Evolutionary conservation across 1,284 basidiomycete genomes (phyloP).

Genomic region (Thelephora terrestris): DNA sequence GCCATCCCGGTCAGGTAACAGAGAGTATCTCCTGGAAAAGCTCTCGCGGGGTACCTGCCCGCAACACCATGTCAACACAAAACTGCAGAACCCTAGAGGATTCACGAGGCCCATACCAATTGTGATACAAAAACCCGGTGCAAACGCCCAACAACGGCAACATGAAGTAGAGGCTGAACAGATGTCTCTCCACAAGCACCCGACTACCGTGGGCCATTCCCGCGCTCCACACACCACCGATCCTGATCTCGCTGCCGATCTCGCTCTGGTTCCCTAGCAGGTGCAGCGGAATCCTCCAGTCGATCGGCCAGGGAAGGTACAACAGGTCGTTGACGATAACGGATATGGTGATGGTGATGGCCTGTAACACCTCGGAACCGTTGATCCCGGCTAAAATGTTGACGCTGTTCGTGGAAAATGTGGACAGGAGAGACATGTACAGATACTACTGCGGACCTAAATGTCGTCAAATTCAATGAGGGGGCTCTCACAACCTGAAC

Average conservation of each 20-base stretch:
- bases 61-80: not conserved
- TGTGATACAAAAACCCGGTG: conserved; percentile 83
- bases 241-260: conserved; percentile 57
- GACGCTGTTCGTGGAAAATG: conserved; percentile 96
- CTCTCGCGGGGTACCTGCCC: conserved; percentile 88
- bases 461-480: not conserved
- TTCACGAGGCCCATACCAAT: conserved; percentile 55
- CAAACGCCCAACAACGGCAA: conserved; percentile 88
- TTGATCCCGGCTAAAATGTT: conserved; percentile 99
- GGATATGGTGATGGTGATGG: conserved; percentile 84
- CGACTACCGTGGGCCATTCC: conserved; percentile 80
- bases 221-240: conserved; percentile 70
- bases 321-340: conserved; percentile 89
- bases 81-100: not conserved
- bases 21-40: conserved; percentile 94
- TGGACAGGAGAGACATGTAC: conserved; percentile 94
- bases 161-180: conserved; percentile 96
- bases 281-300: conserved; percentile 59
- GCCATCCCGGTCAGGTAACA: conserved; percentile 99
- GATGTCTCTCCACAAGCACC: conserved; percentile 83
- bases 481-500: not conserved
- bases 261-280: conserved; percentile 56
- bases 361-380: conserved; percentile 91
- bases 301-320: conserved; percentile 79
- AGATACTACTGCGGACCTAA: conserved; percentile 89